Evolutionary conservation across 1,284 basidiomycete genomes (phyloP), one percentile per base, ranked within the genome.

Genomic region (Boletus nobilissimus): DNA sequence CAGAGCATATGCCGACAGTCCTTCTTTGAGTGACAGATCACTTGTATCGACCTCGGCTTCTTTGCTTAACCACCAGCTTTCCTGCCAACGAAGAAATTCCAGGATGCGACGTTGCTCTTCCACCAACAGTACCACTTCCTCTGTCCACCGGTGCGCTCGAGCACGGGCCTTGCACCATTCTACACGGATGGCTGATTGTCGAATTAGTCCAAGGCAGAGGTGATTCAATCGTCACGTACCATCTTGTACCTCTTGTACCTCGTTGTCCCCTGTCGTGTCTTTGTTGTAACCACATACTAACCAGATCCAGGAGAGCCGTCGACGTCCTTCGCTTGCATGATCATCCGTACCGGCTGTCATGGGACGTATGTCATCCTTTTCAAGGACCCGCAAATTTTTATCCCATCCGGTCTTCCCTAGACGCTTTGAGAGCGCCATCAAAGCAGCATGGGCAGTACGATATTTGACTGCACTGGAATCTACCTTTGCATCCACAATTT

Each of bases 261-360:
- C 51, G 5, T 13, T 36, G 26, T 63, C 22, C 0, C 9, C 9
- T 7, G n/a, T 26, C 3, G n/a, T 19, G 24, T 19, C 8, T 8
- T 48, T 22, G 18, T 19, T 48, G 24, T 48, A 48, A 48, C 46
- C 11, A 40, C 54, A 67, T 6, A 19, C 11, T 0, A 76, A 6
- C 75, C 71, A 73, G 29, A 76, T 73, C 71, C 66, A 73, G 5
- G 68, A 70, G 8, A 75, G 34, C 11, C 43, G 5, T 16, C 62
- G 26, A 8, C n/a, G n/a, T 19, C 72, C 66, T 11, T 74, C 48
- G 2, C 36, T 70, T 2, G 22, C 5, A 4, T 9, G 8, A 14
- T 46, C 43, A 3, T 68, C 71, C 14, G 43, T 63, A 5, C 70
- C 36, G 7, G 39, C 65, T 1, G 43, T 68, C 71, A 76, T 63